Evolutionary conservation across 2,329 filamentous ascomycete genomes (phyloP).

Genomic region (Phialemoniopsis sp.): DNA sequence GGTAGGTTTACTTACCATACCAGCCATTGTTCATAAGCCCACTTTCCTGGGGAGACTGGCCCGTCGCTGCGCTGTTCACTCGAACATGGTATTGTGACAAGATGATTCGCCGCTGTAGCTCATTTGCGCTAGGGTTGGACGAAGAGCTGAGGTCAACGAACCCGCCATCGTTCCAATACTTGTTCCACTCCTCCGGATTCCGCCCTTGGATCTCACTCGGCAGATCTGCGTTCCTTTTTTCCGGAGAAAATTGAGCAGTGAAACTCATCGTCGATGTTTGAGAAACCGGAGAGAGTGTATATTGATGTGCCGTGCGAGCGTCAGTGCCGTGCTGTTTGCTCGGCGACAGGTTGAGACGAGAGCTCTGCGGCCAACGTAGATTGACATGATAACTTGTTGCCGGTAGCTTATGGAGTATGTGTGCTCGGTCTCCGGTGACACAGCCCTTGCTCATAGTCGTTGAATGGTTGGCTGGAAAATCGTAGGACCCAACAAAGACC

Average conservation of each 20-base stretch:
- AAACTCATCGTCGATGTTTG: slow-evolving; percentile 16
- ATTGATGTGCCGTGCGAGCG: slow-evolving; percentile 22
- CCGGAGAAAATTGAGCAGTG: slow-evolving; percentile 26
- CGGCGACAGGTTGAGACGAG: slow-evolving; percentile 13
- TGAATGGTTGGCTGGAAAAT: slow-evolving; percentile 31
- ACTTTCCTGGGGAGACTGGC: slow-evolving; percentile 35
- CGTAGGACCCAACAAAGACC: slow-evolving; percentile 34
- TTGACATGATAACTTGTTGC: slow-evolving; percentile 33
- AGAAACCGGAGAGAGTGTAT: slow-evolving; percentile 17
- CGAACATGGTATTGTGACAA: slow-evolving; percentile 37
- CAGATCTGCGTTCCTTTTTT: slow-evolving; percentile 13
- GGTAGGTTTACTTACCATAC: slow-evolving; percentile 26
- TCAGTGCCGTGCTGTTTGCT: slow-evolving; percentile 17
- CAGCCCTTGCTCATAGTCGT: slow-evolving; percentile 18
- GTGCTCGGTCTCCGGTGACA: slow-evolving; percentile 11
- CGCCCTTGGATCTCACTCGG: slow-evolving; percentile 17
- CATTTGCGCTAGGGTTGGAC: slow-evolving; percentile 27
- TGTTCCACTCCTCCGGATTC: slow-evolving; percentile 21
- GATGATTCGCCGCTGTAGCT: slow-evolving; percentile 37
- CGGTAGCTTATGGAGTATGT: slow-evolving; percentile 30
- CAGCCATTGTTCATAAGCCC: slow-evolving; percentile 41
- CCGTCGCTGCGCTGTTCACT: slow-evolving; percentile 32
- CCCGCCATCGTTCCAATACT: slow-evolving; percentile 32
- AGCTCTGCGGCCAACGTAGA: slow-evolving; percentile 23
- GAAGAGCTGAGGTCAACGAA: slow-evolving; percentile 35